Conservation (phyloP, 2,329 filamentous ascomycete species). For the Colletotrichum liriopes region DNA sequence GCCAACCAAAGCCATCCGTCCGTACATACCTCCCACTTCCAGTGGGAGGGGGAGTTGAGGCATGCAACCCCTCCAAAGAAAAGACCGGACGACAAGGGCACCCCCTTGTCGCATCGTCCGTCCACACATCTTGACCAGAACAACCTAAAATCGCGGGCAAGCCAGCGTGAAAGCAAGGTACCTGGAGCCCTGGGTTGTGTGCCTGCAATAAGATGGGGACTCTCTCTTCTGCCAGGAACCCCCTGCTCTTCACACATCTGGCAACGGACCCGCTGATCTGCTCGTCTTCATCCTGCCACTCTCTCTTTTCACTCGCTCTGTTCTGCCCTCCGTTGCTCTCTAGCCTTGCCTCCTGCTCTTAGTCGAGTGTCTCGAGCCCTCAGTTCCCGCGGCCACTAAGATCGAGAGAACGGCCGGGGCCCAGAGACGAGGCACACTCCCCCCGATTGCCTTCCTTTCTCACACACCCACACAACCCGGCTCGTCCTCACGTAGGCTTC, state of each 20-base stretch:
- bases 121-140: conserved; percentile 39
- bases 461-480: conserved; percentile 40
- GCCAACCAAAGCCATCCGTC: conserved; percentile 1
- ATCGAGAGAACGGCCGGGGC: conserved; percentile 32
- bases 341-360: conserved; percentile 36
- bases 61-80: conserved; percentile 35
- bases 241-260: conserved; percentile 40
- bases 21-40: neutral
- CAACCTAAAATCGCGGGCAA: conserved; percentile 43
- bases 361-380: conserved; percentile 28
- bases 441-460: conserved; percentile 22
- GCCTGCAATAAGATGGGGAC: conserved; percentile 35
- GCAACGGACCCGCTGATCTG: conserved; percentile 43
- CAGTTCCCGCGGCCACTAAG: conserved; percentile 35
- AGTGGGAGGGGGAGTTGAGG: conserved; percentile 10
- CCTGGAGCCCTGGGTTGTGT: conserved; percentile 33
- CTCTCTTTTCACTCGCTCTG: conserved; percentile 32
- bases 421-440: conserved; percentile 39
- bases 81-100: conserved; percentile 29
- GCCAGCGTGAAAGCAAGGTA: conserved; percentile 38
- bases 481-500: conserved; percentile 42
- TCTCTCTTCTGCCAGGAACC: conserved; percentile 20
- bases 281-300: conserved; percentile 41
- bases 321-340: conserved; percentile 18
- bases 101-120: conserved; percentile 36